Percentiles rank a stretch among this genome's conserved stretches.
Conservation (phyloP, 768 basidiomycete genomes). For the Phanerochaete sordida region DNA sequence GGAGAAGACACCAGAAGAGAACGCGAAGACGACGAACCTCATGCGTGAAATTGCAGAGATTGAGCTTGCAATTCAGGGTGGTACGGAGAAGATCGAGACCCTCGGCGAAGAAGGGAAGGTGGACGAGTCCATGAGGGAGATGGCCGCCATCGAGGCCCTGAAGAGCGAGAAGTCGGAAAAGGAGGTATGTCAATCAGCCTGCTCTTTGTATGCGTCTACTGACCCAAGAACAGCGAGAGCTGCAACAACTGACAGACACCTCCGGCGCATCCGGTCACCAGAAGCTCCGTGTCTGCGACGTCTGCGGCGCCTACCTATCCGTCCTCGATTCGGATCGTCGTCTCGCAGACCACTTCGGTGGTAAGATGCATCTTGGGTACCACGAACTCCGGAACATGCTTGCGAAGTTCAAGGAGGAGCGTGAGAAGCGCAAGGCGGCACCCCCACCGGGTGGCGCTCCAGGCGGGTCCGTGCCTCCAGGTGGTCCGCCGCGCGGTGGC, state of each 20-base stretch:
- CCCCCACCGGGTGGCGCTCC: conserved; percentile 28
- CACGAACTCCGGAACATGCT: conserved; percentile 97
- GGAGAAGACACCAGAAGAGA: conserved; percentile 99
- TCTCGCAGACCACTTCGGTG: conserved; percentile 98
- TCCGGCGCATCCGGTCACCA: conserved; percentile 99
- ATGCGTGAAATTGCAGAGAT: conserved; percentile 99
- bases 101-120: conserved; percentile 98
- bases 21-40: conserved; percentile 96
- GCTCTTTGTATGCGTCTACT: not conserved
- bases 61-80: conserved; percentile 96
- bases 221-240: conserved; percentile 62
- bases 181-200: conserved; percentile 54
- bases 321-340: conserved; percentile 98
- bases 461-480: conserved; percentile 29
- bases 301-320: conserved; percentile 98
- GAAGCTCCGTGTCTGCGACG: conserved; percentile 99
- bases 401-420: conserved; percentile 84
- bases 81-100: conserved; percentile 96
- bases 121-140: conserved; percentile 97
- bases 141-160: conserved; percentile 95
- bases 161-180: conserved; percentile 96
- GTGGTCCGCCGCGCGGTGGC: conserved; percentile 38
- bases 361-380: conserved; percentile 99
- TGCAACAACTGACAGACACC: conserved; percentile 95
- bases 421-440: conserved; percentile 66